phyloP scores from a whole-genome alignment of 257 asterid species.

The Solanum chilense region DNA sequence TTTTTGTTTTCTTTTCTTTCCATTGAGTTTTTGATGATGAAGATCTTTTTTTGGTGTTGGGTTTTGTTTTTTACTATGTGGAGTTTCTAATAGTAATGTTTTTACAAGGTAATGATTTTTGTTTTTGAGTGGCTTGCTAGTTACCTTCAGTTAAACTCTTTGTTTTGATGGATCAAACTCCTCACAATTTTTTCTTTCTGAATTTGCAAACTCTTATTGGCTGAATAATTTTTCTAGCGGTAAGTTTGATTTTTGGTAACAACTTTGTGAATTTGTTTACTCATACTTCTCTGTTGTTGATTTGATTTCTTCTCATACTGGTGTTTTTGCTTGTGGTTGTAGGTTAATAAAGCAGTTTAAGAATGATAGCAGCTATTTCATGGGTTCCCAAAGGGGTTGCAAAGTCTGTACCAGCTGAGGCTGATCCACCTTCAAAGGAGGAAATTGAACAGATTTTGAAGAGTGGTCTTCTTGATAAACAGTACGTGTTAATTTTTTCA shows the following conservation, averaged over 20 bases:
- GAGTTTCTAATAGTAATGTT: too few species aligned
- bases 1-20: too few species aligned
- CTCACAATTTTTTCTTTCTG: neutral
- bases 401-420: constrained; percentile 35
- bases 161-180: neutral
- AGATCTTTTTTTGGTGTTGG: too few species aligned
- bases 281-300: neutral
- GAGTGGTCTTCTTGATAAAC: constrained; percentile 16
- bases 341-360: neutral
- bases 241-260: neutral
- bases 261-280: neutral
- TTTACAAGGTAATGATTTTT: too few species aligned
- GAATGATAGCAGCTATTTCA: constrained; percentile 66
- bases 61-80: too few species aligned
- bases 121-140: too few species aligned
- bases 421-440: constrained; percentile 76
- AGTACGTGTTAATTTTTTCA: constrained; percentile 9
- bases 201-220: too few species aligned
- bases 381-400: constrained; percentile 82
- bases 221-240: too few species aligned
- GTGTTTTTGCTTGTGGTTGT: neutral
- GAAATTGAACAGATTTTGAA: constrained; percentile 57
- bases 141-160: too few species aligned
- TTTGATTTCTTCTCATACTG: neutral
- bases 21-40: too few species aligned